A percentile compares a stretch with the other conserved stretches of the same genome.
phyloP scores from a whole-genome alignment of 352 stramenopile species.

The Globisporangium barbulae region DNA sequence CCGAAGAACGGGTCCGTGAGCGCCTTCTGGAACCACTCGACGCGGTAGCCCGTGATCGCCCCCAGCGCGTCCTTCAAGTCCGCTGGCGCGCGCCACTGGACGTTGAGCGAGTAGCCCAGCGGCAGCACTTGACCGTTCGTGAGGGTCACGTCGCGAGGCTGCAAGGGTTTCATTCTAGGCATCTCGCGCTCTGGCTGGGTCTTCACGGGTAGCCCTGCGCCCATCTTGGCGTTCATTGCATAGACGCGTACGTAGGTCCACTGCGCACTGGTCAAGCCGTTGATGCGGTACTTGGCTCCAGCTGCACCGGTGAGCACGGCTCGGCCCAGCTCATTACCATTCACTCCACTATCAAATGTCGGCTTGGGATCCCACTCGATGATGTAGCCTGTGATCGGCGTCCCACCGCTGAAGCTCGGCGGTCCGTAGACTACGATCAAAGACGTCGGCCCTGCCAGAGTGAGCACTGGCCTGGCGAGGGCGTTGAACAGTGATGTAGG shows the following conservation, averaged over 20 bases:
- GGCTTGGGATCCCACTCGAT: conserved; percentile 89
- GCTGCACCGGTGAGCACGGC: conserved; percentile 21
- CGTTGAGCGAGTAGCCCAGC: conserved; percentile 43
- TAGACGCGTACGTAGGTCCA: conserved; percentile 74
- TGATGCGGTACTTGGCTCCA: conserved; percentile 43
- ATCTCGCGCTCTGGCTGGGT: conserved; percentile 59
- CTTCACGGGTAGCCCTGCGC: conserved; percentile 32
- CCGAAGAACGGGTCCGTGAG: conserved; percentile 57
- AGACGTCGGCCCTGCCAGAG: conserved; percentile 61
- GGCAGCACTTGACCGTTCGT: conserved; percentile 35
- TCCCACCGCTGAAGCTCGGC: conserved; percentile 85
- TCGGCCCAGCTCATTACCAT: conserved; percentile 52
- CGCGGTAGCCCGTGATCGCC: conserved; percentile 33
- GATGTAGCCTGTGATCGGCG: conserved; percentile 82
- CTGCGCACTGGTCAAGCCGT: conserved; percentile 36
- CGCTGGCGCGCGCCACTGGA: conserved; percentile 44
- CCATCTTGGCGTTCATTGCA: conserved; percentile 57
- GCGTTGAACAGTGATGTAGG: conserved; percentile 68
- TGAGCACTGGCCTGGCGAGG: conserved; percentile 51
- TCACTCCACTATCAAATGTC: conserved; percentile 69
- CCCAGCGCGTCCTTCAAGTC: conserved; percentile 16
- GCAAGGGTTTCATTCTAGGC: conserved; percentile 52
- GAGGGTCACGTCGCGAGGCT: conserved; percentile 29
- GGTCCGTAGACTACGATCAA: conserved; percentile 78
- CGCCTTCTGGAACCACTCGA: conserved; percentile 77